phyloP scores from a whole-genome alignment of 73 alveolate genomes.

The Urostyla sp. region DNA sequence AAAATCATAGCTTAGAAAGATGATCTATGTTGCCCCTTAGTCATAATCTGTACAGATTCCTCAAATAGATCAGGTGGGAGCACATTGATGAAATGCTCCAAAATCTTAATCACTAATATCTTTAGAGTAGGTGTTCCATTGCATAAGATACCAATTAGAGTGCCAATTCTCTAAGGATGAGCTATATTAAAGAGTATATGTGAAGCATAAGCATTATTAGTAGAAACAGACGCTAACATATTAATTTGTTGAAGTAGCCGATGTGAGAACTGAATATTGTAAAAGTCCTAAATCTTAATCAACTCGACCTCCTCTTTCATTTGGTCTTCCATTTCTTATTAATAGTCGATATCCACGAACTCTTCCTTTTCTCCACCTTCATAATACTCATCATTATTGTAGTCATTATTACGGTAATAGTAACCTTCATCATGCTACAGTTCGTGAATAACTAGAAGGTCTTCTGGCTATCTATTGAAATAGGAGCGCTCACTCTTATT shows the following conservation, averaged over 20 bases:
- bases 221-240: constrained; percentile 46
- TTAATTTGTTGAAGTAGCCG: constrained; percentile 33
- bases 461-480: not conserved
- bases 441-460: too few species aligned
- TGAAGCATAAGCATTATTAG: constrained; percentile 48
- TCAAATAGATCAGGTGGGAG: constrained; percentile 64
- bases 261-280: constrained; percentile 44
- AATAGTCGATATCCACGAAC: constrained; percentile 14
- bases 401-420: not conserved
- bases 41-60: constrained; percentile 46
- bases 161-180: constrained; percentile 52
- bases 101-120: constrained; percentile 42
- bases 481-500: not conserved
- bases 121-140: constrained; percentile 43
- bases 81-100: constrained; percentile 47
- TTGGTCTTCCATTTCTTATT: constrained; percentile 26
- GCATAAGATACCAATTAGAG: constrained; percentile 39
- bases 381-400: constrained; percentile 12
- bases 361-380: constrained; percentile 58
- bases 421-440: not conserved
- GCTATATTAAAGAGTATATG: constrained; percentile 48
- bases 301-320: constrained; percentile 35
- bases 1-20: not conserved
- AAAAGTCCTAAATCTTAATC: constrained; percentile 27
- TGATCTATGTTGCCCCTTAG: constrained; percentile 8